Percentiles rank a stretch among this genome's conserved stretches.
Conservation (phyloP, 2,329 filamentous ascomycete genomes). For the Colletotrichum chrysophilum region DNA sequence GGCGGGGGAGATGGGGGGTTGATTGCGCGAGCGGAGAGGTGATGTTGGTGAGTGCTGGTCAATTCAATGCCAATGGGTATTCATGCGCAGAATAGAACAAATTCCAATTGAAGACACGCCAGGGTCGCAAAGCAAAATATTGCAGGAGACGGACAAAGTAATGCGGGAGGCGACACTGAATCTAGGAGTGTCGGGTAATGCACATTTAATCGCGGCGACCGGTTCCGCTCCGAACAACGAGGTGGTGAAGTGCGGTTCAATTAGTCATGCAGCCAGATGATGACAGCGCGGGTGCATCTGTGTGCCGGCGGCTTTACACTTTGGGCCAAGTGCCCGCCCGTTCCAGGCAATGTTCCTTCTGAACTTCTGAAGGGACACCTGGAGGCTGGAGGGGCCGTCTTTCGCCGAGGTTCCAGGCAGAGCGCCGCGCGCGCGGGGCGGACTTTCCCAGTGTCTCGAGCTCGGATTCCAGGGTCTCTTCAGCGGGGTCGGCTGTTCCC, state of each 20-base stretch:
- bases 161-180: not conserved
- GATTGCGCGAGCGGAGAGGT: not conserved
- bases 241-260: constrained; percentile 5
- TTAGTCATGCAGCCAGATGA: constrained; percentile 17
- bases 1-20: not conserved
- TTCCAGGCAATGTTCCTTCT: not conserved
- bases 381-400: not conserved
- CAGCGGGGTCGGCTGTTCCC: constrained; percentile 7
- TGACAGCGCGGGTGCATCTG: constrained; percentile 2
- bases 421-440: constrained; percentile 3
- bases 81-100: not conserved
- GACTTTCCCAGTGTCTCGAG: not conserved
- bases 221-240: constrained; percentile 16
- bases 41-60: not conserved
- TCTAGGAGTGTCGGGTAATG: not conserved
- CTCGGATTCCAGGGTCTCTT: constrained; percentile 12
- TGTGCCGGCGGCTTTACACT: not conserved
- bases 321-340: not conserved
- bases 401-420: constrained; percentile 20
- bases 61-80: not conserved
- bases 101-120: not conserved
- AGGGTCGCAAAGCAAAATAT: not conserved
- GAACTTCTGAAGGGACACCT: not conserved
- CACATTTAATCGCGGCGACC: constrained; percentile 8
- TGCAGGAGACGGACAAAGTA: not conserved